Percentiles rank a stretch among this genome's conserved stretches.
phyloP scores from a whole-genome alignment of 1,284 basidiomycete species.

The Xerocomus minutiporus region DNA sequence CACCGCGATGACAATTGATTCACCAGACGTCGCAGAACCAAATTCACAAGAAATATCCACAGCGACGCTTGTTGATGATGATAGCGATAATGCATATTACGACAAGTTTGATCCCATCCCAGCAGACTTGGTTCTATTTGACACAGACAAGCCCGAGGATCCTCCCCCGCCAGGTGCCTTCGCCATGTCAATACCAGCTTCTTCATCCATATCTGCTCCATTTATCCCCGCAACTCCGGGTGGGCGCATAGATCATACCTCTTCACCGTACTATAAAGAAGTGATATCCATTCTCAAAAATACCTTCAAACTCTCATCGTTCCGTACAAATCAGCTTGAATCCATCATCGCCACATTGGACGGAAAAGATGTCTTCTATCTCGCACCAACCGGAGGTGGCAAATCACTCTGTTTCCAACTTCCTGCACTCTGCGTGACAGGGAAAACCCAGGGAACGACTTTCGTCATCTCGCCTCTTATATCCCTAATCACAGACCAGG shows the following conservation, averaged over 20 bases:
- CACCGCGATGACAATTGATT: constrained; percentile 4
- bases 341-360: constrained; percentile 80
- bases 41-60: constrained; percentile 21
- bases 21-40: constrained; percentile 10
- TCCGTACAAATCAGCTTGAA: constrained; percentile 84
- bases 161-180: neutral
- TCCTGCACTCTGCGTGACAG: constrained; percentile 77
- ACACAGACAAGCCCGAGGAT: constrained; percentile 4
- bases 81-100: constrained; percentile 32
- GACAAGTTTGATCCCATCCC: constrained; percentile 27
- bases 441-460: constrained; percentile 77
- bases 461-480: constrained; percentile 89
- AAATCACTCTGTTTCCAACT: constrained; percentile 87
- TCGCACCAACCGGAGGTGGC: constrained; percentile 97
- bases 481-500: constrained; percentile 91
- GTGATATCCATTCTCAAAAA: constrained; percentile 58
- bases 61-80: constrained; percentile 18
- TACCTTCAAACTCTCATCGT: constrained; percentile 66
- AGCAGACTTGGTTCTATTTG: constrained; percentile 16
- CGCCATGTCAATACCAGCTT: constrained; percentile 2
- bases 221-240: neutral
- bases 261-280: constrained; percentile 51
- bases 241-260: constrained; percentile 26
- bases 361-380: constrained; percentile 86
- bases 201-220: constrained; percentile 4